phyloP scores from a whole-genome alignment of 257 asterid genomes.

The Anisodus acutangulus region DNA sequence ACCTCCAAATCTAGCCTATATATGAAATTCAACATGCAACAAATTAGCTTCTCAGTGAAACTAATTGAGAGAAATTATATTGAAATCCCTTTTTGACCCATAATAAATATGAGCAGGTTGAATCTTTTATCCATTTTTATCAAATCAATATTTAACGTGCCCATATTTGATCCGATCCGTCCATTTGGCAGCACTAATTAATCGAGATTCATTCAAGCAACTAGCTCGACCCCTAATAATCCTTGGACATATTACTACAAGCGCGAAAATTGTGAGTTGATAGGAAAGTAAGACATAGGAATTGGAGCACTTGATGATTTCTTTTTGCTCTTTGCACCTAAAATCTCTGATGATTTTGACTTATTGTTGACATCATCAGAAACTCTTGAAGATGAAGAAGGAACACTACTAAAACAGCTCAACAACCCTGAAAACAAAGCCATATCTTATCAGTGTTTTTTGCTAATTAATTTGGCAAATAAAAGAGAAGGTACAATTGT shows the following conservation, averaged over 20 bases:
- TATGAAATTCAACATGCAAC: neutral
- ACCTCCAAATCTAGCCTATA: neutral
- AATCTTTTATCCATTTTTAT: neutral
- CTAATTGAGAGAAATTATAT: neutral
- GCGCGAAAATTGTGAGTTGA: slow-evolving; percentile 42
- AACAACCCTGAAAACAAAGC: slow-evolving; percentile 31
- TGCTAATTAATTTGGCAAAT: neutral
- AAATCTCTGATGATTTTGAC: neutral
- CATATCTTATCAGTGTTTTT: slow-evolving; percentile 3
- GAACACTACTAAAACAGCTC: slow-evolving; percentile 28
- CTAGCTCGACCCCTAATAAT: no score
- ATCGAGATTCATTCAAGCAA: no score
- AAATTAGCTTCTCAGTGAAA: neutral
- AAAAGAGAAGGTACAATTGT: neutral
- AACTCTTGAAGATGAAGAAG: slow-evolving; percentile 29
- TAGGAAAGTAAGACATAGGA: slow-evolving; percentile 42
- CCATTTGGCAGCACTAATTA: no score
- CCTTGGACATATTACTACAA: slow-evolving; percentile 26
- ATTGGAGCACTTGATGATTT: slow-evolving; percentile 35
- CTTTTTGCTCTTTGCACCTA: neutral
- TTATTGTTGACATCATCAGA: neutral
- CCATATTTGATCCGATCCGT: neutral
- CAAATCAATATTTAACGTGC: neutral
- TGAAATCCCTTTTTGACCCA: no score
- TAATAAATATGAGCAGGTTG: neutral